Conservation (phyloP, 2,329 filamentous ascomycete genomes). For the Bipolaris cookei region DNA sequence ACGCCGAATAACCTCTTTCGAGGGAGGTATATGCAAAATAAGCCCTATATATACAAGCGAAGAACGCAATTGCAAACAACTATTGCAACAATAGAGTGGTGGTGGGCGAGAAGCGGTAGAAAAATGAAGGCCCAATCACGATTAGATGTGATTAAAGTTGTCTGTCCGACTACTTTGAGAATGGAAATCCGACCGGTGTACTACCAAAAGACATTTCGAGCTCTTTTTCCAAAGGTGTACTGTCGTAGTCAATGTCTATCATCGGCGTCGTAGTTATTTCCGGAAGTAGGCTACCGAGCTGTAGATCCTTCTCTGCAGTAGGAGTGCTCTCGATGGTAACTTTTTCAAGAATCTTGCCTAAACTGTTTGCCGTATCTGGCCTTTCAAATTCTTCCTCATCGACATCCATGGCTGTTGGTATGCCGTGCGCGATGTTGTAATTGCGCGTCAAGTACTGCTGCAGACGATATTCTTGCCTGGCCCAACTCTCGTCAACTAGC, state of each 20-base stretch:
- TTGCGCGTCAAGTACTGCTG: constrained; percentile 57
- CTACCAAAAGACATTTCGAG: constrained; percentile 40
- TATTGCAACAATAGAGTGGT: neutral
- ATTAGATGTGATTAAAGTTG: neutral
- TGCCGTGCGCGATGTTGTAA: constrained; percentile 53
- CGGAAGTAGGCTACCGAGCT: constrained; percentile 29
- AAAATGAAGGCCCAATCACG: neutral
- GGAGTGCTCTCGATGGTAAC: constrained; percentile 56
- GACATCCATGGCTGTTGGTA: constrained; percentile 53
- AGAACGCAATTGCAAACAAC: neutral
- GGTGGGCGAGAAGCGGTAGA: neutral
- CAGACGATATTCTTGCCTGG: constrained; percentile 56
- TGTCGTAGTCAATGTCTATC: constrained; percentile 23
- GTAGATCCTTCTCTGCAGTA: constrained; percentile 48
- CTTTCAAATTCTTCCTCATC: constrained; percentile 56
- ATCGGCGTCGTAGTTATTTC: constrained; percentile 7
- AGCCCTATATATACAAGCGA: constrained; percentile 14
- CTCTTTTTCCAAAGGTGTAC: constrained; percentile 37
- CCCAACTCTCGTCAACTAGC: constrained; percentile 58
- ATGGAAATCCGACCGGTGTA: constrained; percentile 15
- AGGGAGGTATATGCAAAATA: constrained; percentile 5
- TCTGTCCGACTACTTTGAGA: constrained; percentile 1
- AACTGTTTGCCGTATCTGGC: constrained; percentile 49
- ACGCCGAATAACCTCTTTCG: constrained; percentile 1
- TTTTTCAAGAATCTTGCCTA: constrained; percentile 53